A percentile compares a stretch with the other conserved stretches of the same genome.
Conservation (phyloP, 208 protist species). For the Leishmania tarentolae region DNA sequence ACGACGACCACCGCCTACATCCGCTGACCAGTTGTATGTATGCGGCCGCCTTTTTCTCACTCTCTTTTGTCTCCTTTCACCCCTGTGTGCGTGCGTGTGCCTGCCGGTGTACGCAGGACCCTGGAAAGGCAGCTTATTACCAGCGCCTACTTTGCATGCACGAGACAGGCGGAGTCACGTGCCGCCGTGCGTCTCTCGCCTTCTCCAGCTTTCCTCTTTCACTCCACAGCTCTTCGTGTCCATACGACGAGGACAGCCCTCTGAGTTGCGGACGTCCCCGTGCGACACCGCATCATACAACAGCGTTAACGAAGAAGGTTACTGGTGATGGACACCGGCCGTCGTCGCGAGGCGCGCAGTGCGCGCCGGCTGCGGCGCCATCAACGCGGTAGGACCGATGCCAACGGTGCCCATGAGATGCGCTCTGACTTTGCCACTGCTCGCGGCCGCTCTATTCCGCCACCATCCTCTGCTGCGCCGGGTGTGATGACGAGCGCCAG, state of each 20-base stretch:
- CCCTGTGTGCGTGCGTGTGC: too few species aligned
- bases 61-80: too few species aligned
- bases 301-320: not conserved
- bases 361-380: slow-evolving; percentile 38
- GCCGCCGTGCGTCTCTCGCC: not conserved
- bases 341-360: slow-evolving; percentile 35
- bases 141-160: not conserved
- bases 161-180: not conserved
- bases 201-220: not conserved
- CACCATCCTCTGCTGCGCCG: not conserved
- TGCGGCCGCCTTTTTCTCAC: not conserved
- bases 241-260: not conserved
- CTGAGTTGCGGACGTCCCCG: not conserved
- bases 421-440: not conserved
- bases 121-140: not conserved
- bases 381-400: slow-evolving; percentile 7
- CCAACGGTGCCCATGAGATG: not conserved
- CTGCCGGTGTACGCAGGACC: too few species aligned
- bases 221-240: not conserved
- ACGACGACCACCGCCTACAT: not conserved
- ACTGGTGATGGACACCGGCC: slow-evolving; percentile 29
- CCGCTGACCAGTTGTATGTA: not conserved
- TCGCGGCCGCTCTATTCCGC: not conserved
- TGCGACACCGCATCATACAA: not conserved
- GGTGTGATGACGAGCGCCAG: not conserved